Percentiles rank a stretch among this genome's conserved stretches.
phyloP scores from a whole-genome alignment of 2,329 filamentous ascomycete genomes.

The Aureobasidium sp. region DNA sequence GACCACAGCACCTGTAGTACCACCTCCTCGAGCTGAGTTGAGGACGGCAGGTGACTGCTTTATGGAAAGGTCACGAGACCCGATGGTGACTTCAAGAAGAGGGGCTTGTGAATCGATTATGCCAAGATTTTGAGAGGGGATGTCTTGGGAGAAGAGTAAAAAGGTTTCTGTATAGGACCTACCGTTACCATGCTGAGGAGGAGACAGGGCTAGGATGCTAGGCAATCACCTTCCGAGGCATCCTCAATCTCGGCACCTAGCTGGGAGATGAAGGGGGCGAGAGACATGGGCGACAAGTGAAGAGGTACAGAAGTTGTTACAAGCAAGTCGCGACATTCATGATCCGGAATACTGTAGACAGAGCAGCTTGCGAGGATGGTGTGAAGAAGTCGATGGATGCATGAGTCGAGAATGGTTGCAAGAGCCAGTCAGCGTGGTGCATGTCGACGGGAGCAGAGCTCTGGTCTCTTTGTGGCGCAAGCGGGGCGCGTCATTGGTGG shows the following conservation, averaged over 20 bases:
- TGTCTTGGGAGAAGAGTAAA: slow-evolving; percentile 68
- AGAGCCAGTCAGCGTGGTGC: background rate
- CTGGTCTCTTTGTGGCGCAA: background rate
- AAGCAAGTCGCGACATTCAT: background rate
- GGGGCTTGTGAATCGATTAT: slow-evolving; percentile 68
- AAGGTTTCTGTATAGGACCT: slow-evolving; percentile 62
- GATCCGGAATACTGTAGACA: background rate
- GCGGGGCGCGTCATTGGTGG: background rate
- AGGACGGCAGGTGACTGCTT: slow-evolving; percentile 78
- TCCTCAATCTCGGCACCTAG: slow-evolving; percentile 36
- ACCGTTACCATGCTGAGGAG: slow-evolving; percentile 14
- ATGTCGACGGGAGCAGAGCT: background rate
- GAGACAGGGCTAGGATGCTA: background rate
- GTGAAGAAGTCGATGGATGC: background rate
- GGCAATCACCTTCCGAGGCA: slow-evolving; percentile 14
- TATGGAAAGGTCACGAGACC: slow-evolving; percentile 62
- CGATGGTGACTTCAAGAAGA: slow-evolving; percentile 54
- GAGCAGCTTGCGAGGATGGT: background rate
- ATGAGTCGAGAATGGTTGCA: no score
- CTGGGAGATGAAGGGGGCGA: slow-evolving; percentile 6
- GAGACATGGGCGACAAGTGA: background rate
- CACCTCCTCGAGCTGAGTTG: slow-evolving; percentile 62
- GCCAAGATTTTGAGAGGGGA: slow-evolving; percentile 70
- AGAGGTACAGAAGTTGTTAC: background rate
- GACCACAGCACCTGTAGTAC: slow-evolving; percentile 70